phyloP scores from a whole-genome alignment of 2,329 filamentous ascomycete genomes.

The Ophiocordyceps polyrhachis-furcata region DNA sequence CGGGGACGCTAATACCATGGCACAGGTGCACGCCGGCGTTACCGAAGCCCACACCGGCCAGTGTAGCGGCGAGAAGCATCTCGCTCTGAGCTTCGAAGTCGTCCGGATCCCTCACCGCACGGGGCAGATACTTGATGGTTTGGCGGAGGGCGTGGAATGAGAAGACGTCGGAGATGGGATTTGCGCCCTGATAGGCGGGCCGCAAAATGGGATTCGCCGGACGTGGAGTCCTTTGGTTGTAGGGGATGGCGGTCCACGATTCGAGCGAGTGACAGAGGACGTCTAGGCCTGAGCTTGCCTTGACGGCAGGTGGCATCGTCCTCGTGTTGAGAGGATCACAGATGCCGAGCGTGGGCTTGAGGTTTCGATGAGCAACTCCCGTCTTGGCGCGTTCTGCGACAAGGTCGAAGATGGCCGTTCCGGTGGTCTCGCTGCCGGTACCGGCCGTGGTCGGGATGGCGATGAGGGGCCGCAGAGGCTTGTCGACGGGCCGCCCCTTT shows the following conservation, averaged over 20 bases:
- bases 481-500: slow-evolving; percentile 59
- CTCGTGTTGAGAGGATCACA: slow-evolving; percentile 73
- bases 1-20: slow-evolving; percentile 25
- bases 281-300: slow-evolving; percentile 79
- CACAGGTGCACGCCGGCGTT: slow-evolving; percentile 86
- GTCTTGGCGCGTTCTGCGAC: slow-evolving; percentile 84
- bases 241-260: slow-evolving; percentile 95
- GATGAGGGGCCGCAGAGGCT: slow-evolving; percentile 54
- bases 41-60: slow-evolving; percentile 91
- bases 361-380: slow-evolving; percentile 81
- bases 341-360: slow-evolving; percentile 90
- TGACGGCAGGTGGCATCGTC: slow-evolving; percentile 90
- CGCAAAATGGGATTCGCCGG: slow-evolving; percentile 79
- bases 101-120: slow-evolving; percentile 71
- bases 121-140: slow-evolving; percentile 83
- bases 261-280: slow-evolving; percentile 92
- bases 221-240: slow-evolving; percentile 64
- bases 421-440: slow-evolving; percentile 85
- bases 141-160: slow-evolving; percentile 66
- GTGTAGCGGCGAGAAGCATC: slow-evolving; percentile 86
- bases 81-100: slow-evolving; percentile 84
- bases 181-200: slow-evolving; percentile 91
- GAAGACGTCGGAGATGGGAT: slow-evolving; percentile 96
- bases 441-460: slow-evolving; percentile 71
- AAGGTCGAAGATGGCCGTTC: slow-evolving; percentile 94